Evolutionary conservation across 176 grass and related monocot species (phyloP).

Genomic region (Oryza glaberrima): DNA sequence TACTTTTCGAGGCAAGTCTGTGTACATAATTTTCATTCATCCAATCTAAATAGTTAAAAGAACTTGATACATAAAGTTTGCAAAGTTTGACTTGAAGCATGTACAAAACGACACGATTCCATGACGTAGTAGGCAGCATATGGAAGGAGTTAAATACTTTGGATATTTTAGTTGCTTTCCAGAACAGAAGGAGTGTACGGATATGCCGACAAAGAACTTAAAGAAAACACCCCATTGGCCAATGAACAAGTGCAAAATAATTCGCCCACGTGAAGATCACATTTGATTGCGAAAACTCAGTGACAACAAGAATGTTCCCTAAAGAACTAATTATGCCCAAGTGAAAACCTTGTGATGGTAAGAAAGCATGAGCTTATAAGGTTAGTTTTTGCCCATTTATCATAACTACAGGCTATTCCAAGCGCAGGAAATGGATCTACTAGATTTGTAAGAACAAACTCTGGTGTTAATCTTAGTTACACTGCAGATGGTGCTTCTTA

Average conservation of each 20-base stretch:
- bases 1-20: neutral
- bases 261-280: neutral
- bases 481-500: neutral
- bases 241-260: neutral
- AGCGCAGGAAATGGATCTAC: neutral
- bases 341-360: neutral
- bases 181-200: neutral
- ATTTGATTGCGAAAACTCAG: neutral
- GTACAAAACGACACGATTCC: neutral
- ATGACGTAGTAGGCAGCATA: too few relatives aligned
- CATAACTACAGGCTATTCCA: constrained; percentile 1
- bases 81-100: neutral
- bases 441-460: neutral
- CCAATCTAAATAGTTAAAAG: neutral
- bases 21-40: neutral
- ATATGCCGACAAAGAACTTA: neutral
- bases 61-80: neutral
- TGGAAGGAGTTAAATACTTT: neutral
- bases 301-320: neutral
- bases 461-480: neutral
- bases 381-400: neutral
- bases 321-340: neutral
- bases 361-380: neutral
- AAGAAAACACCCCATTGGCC: too few relatives aligned
- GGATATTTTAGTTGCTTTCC: neutral